Conservation (phyloP, 106 monocot species). For the Apostasia shenzhenica region DNA sequence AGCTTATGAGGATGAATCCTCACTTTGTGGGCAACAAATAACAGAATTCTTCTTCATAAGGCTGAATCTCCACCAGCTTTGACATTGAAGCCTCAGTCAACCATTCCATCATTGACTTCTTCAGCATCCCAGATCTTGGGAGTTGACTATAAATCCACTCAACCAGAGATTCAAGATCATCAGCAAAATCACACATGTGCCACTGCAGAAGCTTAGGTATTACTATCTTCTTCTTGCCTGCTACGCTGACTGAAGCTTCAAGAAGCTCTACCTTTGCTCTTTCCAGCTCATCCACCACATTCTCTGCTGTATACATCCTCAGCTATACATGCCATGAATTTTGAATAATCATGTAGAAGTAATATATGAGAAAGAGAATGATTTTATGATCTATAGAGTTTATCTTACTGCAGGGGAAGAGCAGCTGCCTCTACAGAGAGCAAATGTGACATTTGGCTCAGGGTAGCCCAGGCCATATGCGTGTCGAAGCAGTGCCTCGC, state of each 20-base stretch:
- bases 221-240: constrained; percentile 58
- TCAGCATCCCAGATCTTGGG: constrained; percentile 43
- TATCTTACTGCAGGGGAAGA: constrained; percentile 83
- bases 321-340: constrained; percentile 28
- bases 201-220: constrained; percentile 78
- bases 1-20: background rate
- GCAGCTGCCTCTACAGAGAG: constrained; percentile 84
- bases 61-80: constrained; percentile 52
- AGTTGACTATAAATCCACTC: constrained; percentile 93
- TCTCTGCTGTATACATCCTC: constrained; percentile 68
- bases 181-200: constrained; percentile 91
- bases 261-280: constrained; percentile 75
- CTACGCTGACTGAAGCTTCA: constrained; percentile 55
- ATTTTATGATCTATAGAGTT: background rate
- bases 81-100: constrained; percentile 19
- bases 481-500: constrained; percentile 37
- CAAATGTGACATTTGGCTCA: constrained; percentile 83
- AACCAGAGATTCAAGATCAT: constrained; percentile 62
- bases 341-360: too few species aligned
- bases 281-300: constrained; percentile 62
- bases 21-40: constrained; percentile 49
- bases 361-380: too few species aligned
- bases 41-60: constrained; percentile 60
- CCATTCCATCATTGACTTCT: constrained; percentile 60
- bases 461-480: constrained; percentile 67